These are phyloP conservation scores for Metarhizium guizhouense DNA, from an alignment of 2,329 filamentous ascomycete genomes.

Conservation along the genomic window DNA sequence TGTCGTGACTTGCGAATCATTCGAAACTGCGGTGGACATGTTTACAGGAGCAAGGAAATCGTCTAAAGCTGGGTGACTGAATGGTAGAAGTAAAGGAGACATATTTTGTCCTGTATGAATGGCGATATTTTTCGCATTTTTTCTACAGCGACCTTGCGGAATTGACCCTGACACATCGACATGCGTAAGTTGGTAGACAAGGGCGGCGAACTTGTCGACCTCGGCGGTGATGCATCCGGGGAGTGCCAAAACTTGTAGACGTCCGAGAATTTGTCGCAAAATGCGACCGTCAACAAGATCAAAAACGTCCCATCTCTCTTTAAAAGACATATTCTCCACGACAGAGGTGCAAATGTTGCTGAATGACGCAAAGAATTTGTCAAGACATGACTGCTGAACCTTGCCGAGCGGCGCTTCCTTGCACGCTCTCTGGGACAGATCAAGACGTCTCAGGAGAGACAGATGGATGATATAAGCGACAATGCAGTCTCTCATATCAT, in stretches of 20 bases:
- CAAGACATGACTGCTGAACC: neutral
- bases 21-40: constrained; percentile 21
- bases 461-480: constrained; percentile 17
- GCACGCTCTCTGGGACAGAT: constrained; percentile 15
- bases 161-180: neutral
- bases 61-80: constrained; percentile 38
- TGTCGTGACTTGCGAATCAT: constrained; percentile 13
- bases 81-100: constrained; percentile 28
- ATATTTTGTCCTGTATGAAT: neutral
- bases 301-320: constrained; percentile 18
- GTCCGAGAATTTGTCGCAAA: constrained; percentile 13
- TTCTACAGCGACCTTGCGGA: neutral
- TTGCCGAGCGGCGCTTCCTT: neutral
- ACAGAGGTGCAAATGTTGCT: constrained; percentile 15
- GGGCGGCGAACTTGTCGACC: neutral
- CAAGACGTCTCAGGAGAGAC: constrained; percentile 13
- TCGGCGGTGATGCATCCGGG: neutral
- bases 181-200: neutral
- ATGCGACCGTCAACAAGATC: constrained; percentile 25
- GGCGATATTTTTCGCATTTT: neutral
- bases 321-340: neutral
- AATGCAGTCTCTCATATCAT: constrained; percentile 3
- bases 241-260: constrained; percentile 3
- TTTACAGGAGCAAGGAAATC: constrained; percentile 33
- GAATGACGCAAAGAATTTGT: constrained; percentile 7